A percentile compares a stretch with the other conserved stretches of the same genome.
phyloP scores from a whole-genome alignment of 2,329 filamentous ascomycete genomes.

The Sporothrix curviconia region DNA sequence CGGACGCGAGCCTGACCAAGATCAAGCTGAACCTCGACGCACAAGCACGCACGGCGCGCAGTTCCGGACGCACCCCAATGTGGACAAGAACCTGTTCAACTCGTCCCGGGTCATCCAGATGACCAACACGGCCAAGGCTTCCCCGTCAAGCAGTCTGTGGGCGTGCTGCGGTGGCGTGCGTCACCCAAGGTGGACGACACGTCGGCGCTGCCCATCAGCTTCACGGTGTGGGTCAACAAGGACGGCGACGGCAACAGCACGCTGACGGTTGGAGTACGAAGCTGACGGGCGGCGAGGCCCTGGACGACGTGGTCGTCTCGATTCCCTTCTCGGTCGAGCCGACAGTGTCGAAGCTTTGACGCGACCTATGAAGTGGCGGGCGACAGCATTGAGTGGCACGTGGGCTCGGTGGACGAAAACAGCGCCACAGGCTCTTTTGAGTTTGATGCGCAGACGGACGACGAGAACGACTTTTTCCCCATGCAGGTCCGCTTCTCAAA shows the following conservation, averaged over 20 bases:
- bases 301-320: constrained; percentile 78
- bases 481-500: constrained; percentile 91
- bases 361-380: constrained; percentile 90
- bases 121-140: constrained; percentile 80
- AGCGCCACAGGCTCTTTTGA: constrained; percentile 86
- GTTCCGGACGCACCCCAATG: constrained; percentile 93
- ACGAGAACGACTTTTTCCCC: constrained; percentile 95
- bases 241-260: constrained; percentile 73
- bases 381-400: constrained; percentile 88
- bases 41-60: constrained; percentile 73
- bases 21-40: constrained; percentile 77
- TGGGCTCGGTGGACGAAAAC: constrained; percentile 76
- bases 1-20: constrained; percentile 83
- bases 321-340: constrained; percentile 89
- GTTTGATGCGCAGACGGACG: constrained; percentile 81
- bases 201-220: constrained; percentile 81
- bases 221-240: constrained; percentile 97
- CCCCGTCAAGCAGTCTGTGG: constrained; percentile 88
- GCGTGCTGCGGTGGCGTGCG: constrained; percentile 87
- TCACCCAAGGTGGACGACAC: constrained; percentile 74
- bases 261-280: constrained; percentile 95
- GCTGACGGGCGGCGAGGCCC: constrained; percentile 67
- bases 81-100: constrained; percentile 83
- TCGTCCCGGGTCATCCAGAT: constrained; percentile 80
- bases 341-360: constrained; percentile 84